phyloP scores from a whole-genome alignment of 805 yeast species.

The Brettanomyces anomalus region DNA sequence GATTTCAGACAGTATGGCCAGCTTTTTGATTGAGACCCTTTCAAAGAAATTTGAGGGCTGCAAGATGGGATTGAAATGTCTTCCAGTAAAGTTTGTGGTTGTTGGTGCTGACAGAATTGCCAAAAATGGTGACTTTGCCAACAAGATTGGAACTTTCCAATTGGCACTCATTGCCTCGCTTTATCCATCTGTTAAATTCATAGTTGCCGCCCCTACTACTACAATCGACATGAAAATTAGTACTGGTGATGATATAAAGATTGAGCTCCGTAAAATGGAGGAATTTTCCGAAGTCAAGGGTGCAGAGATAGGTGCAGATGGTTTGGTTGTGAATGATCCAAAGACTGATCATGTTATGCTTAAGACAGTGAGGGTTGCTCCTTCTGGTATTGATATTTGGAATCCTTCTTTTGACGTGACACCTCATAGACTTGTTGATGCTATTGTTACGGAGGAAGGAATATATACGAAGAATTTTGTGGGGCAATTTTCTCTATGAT shows the following conservation, averaged over 20 bases:
- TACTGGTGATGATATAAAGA: constrained; percentile 67
- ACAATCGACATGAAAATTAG: constrained; percentile 67
- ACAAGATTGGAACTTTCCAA: constrained; percentile 93
- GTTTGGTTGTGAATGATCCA: constrained; percentile 21
- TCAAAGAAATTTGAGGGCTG: constrained; percentile 15
- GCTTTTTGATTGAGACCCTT: constrained; percentile 54
- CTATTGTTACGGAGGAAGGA: constrained; percentile 78
- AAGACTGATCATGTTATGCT: constrained; percentile 17
- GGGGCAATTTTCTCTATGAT: constrained; percentile 36
- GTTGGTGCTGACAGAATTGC: constrained; percentile 97
- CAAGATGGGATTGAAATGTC: constrained; percentile 17
- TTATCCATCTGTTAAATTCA: constrained; percentile 63
- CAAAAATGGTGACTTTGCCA: constrained; percentile 90
- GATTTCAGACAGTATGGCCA: constrained; percentile 86
- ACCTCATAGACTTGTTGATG: constrained; percentile 73
- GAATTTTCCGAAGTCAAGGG: constrained; percentile 79
- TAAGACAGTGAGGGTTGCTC: constrained; percentile 67
- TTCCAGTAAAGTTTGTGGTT: constrained; percentile 76
- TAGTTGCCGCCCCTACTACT: constrained; percentile 93
- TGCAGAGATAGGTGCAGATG: constrained; percentile 34
- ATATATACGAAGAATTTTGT: constrained; percentile 38
- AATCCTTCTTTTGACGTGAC: constrained; percentile 96
- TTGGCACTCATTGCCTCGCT: constrained; percentile 63
- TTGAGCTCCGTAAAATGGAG: constrained; percentile 77
- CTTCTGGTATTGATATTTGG: constrained; percentile 82